A percentile compares a stretch with the other conserved stretches of the same genome.
Evolutionary conservation across 2,329 filamentous ascomycete genomes (phyloP).

Genomic region (Fusarium succisae): DNA sequence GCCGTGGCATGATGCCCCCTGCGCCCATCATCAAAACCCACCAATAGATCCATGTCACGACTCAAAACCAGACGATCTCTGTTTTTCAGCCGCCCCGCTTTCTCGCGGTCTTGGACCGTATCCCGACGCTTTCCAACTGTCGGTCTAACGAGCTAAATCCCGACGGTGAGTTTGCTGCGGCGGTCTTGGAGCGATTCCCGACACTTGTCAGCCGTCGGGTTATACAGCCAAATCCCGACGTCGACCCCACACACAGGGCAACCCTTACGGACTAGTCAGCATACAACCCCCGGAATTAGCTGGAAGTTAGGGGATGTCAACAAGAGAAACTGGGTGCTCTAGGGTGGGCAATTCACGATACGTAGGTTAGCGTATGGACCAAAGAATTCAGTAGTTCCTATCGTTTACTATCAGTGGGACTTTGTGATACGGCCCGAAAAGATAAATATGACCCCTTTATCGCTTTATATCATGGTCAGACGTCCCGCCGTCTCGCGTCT

Average conservation of each 20-base stretch:
- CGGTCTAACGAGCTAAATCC: neutral
- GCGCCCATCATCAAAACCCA: neutral
- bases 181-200: neutral
- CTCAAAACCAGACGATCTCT: neutral
- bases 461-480: neutral
- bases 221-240: neutral
- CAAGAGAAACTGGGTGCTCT: neutral
- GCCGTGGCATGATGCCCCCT: neutral
- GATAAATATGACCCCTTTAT: neutral
- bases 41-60: neutral
- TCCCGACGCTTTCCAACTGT: neutral
- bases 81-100: neutral
- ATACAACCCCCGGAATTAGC: neutral
- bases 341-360: neutral
- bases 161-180: neutral
- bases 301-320: neutral
- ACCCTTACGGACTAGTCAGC: neutral
- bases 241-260: neutral
- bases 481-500: neutral
- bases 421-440: neutral
- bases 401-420: neutral
- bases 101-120: neutral
- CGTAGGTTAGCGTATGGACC: neutral
- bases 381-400: neutral
- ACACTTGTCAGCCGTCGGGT: constrained; percentile 1